A percentile compares a stretch with the other conserved stretches of the same genome.
These are phyloP conservation scores for Saccharomycopsis crataegensis DNA, from an alignment of 1,139 yeast species.

Conservation along the genomic window DNA sequence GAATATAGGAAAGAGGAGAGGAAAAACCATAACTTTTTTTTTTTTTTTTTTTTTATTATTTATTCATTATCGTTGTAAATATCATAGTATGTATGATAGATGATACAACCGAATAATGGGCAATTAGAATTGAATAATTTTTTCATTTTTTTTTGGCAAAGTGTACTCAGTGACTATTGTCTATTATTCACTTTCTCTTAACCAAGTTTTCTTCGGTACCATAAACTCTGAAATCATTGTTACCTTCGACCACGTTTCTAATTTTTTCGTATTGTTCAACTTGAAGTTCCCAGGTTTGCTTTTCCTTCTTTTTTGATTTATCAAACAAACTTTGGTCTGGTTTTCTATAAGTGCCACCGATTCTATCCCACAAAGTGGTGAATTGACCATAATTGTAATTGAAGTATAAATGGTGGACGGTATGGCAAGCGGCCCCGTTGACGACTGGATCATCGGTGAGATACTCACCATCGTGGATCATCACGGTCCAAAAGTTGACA, in stretches of 20 bases:
- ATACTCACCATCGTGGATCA: constrained; percentile 98
- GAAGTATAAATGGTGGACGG: constrained; percentile 92
- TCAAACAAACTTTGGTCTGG: constrained; percentile 86
- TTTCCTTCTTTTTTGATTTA: constrained; percentile 48
- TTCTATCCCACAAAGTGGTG: constrained; percentile 95
- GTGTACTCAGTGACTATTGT: too few relatives aligned
- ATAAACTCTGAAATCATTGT: constrained; percentile 49
- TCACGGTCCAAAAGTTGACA: constrained; percentile 96
- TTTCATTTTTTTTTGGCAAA: too few relatives aligned
- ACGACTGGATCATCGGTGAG: constrained; percentile 87
- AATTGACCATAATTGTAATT: constrained; percentile 97
- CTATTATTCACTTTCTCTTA: constrained; percentile 6
- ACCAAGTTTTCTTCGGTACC: constrained; percentile 30
- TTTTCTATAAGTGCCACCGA: constrained; percentile 86
- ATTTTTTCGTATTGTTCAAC: constrained; percentile 71
- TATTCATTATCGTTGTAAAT: not conserved
- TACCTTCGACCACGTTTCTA: constrained; percentile 73
- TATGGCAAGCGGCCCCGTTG: constrained; percentile 97
- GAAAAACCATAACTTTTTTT: not conserved
- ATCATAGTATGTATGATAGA: too few relatives aligned
- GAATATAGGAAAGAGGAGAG: not conserved
- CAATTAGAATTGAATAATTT: not conserved
- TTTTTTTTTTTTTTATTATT: not conserved
- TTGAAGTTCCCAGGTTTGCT: constrained; percentile 67
- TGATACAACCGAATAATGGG: not conserved